phyloP scores from a whole-genome alignment of 306 rosid genomes.

The Fagus sylvatica region DNA sequence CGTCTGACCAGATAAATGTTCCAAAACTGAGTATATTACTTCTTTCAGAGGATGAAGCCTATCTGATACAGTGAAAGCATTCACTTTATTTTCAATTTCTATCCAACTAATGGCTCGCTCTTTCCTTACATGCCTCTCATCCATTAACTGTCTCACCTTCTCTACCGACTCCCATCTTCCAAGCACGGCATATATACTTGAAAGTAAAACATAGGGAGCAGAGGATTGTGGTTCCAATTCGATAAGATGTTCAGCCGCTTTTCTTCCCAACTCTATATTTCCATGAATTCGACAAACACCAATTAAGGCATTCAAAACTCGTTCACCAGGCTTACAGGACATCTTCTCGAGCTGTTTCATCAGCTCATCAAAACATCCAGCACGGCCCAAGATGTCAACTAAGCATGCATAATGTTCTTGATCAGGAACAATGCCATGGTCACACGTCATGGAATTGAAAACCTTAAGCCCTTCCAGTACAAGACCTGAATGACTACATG shows the following conservation, averaged over 20 bases:
- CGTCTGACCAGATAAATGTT: conserved; percentile 52
- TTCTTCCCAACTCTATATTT: conserved; percentile 53
- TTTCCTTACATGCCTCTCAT: conserved; percentile 50
- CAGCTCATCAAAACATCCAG: conserved; percentile 48
- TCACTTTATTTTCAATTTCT: conserved; percentile 52
- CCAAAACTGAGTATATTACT: conserved; percentile 51
- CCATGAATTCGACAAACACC: conserved; percentile 59
- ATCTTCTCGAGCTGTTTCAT: conserved; percentile 47
- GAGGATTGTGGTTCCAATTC: conserved; percentile 60
- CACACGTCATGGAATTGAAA: conserved; percentile 60
- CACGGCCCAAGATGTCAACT: conserved; percentile 67
- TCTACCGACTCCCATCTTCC: conserved; percentile 64
- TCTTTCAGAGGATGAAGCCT: conserved; percentile 57
- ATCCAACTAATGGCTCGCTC: conserved; percentile 56
- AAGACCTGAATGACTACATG: conserved; percentile 77
- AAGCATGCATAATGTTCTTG: conserved; percentile 78
- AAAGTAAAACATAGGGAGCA: conserved; percentile 52
- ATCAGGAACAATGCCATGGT: conserved; percentile 58
- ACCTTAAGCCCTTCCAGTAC: conserved; percentile 65
- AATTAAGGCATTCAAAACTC: conserved; percentile 55
- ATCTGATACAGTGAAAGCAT: conserved; percentile 58
- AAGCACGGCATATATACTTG: conserved; percentile 57
- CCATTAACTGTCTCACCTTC: conserved; percentile 57
- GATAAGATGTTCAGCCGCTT: conserved; percentile 57
- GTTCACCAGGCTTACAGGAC: conserved; percentile 54